Evolutionary conservation across 345 rosid genomes (phyloP).

Genomic region (Ailanthus altissimus): DNA sequence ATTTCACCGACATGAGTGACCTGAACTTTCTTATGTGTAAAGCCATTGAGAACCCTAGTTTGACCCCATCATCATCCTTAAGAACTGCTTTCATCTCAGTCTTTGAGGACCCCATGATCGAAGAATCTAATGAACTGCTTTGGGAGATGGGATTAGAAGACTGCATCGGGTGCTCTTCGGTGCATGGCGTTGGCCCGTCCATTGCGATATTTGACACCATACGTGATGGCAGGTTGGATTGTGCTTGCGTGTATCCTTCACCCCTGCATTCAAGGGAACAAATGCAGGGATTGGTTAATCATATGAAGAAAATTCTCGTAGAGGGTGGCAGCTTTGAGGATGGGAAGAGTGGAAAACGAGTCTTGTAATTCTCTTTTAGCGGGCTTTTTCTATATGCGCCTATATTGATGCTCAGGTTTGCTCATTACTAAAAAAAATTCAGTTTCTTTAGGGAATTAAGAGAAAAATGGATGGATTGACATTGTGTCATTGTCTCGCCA

Average conservation of each 20-base stretch:
- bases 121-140: conserved; percentile 27
- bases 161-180: conserved; percentile 63
- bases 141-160: conserved; percentile 50
- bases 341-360: background rate
- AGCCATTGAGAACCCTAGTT: conserved; percentile 76
- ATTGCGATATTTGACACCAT: conserved; percentile 64
- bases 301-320: conserved; percentile 55
- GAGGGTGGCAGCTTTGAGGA: conserved; percentile 14
- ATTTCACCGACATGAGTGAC: conserved; percentile 74
- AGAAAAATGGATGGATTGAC: too few relatives aligned
- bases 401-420: background rate
- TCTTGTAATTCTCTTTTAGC: background rate
- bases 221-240: conserved; percentile 61
- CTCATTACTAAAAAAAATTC: background rate
- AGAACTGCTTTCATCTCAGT: conserved; percentile 68
- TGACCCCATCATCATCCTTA: conserved; percentile 66
- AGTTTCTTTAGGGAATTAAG: too few relatives aligned
- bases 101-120: conserved; percentile 62
- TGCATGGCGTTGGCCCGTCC: conserved; percentile 74
- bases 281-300: conserved; percentile 50
- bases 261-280: conserved; percentile 86
- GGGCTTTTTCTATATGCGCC: background rate
- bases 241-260: conserved; percentile 64
- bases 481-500: too few relatives aligned
- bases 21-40: conserved; percentile 77